These are phyloP conservation scores for Penicillium verrucosum DNA, from an alignment of 2,329 filamentous ascomycete species.

Conservation along the genomic window DNA sequence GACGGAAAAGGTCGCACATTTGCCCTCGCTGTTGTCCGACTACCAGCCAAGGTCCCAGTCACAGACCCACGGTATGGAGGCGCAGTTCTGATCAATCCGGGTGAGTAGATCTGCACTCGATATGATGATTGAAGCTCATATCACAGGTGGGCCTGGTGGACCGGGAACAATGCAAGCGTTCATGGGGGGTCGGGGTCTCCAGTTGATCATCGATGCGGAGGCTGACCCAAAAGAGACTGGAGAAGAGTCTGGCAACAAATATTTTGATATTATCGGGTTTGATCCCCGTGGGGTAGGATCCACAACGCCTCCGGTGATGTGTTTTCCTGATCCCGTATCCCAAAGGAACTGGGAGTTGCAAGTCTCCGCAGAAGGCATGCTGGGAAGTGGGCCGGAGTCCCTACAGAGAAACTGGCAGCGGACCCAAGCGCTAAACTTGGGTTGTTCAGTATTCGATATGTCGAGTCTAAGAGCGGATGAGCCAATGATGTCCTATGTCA, in stretches of 20 bases:
- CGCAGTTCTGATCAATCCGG: constrained; percentile 49
- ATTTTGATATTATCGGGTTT: constrained; percentile 46
- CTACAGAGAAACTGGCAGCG: constrained; percentile 36
- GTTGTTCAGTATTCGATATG: constrained; percentile 30
- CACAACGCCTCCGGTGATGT: constrained; percentile 41
- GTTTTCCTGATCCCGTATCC: constrained; percentile 36
- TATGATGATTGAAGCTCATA: neutral
- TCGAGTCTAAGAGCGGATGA: constrained; percentile 16
- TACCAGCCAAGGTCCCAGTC: constrained; percentile 43
- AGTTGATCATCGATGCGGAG: constrained; percentile 39
- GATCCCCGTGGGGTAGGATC: constrained; percentile 46
- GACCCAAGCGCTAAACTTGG: constrained; percentile 29
- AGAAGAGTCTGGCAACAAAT: constrained; percentile 16
- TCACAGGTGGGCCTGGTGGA: constrained; percentile 44
- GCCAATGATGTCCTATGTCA: constrained; percentile 32
- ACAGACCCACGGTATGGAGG: constrained; percentile 47
- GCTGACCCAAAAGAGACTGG: constrained; percentile 14
- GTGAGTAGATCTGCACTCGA: constrained; percentile 18
- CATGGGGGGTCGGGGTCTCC: constrained; percentile 33
- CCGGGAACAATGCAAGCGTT: constrained; percentile 40
- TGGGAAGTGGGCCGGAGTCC: constrained; percentile 30
- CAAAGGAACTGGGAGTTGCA: constrained; percentile 36
- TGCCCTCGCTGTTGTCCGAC: constrained; percentile 46
- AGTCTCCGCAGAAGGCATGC: constrained; percentile 35
- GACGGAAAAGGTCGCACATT: constrained; percentile 35